A percentile compares a stretch with the other conserved stretches of the same genome.
phyloP scores from a whole-genome alignment of 768 basidiomycete genomes.

The Tulasnella sp. region DNA sequence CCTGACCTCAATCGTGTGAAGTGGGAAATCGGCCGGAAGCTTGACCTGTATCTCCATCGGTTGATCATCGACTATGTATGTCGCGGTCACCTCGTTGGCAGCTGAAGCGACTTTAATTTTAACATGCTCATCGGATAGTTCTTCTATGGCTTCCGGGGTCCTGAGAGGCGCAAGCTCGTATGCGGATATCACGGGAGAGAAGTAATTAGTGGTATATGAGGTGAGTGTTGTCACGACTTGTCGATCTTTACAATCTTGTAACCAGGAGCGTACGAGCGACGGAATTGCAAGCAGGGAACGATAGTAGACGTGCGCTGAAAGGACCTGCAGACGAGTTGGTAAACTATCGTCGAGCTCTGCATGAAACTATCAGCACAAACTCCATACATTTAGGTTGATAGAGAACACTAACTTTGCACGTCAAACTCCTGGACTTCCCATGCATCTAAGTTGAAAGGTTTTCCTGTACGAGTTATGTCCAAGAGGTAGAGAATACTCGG shows the following conservation, averaged over 20 bases:
- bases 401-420: slow-evolving; percentile 47
- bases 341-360: slow-evolving; percentile 50
- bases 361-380: background rate
- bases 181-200: slow-evolving; percentile 80
- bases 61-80: slow-evolving; percentile 88
- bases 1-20: slow-evolving; percentile 78
- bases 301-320: slow-evolving; percentile 84
- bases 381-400: background rate
- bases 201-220: slow-evolving; percentile 68
- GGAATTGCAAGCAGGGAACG: slow-evolving; percentile 76
- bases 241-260: slow-evolving; percentile 78
- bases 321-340: slow-evolving; percentile 43
- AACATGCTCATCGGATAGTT: slow-evolving; percentile 64
- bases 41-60: slow-evolving; percentile 78
- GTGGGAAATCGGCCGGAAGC: slow-evolving; percentile 84
- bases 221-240: slow-evolving; percentile 70
- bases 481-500: slow-evolving; percentile 61
- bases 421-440: slow-evolving; percentile 83
- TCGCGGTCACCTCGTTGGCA: slow-evolving; percentile 71
- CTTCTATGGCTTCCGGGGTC: slow-evolving; percentile 41
- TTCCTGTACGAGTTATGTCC: slow-evolving; percentile 47
- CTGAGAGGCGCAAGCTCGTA: slow-evolving; percentile 71
- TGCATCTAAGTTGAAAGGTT: slow-evolving; percentile 66
- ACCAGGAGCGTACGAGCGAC: slow-evolving; percentile 76
- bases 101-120: slow-evolving; percentile 63